Evolutionary conservation across 108 stramenopile species (phyloP).

Genomic region (Nannochloropsis oceanica): DNA sequence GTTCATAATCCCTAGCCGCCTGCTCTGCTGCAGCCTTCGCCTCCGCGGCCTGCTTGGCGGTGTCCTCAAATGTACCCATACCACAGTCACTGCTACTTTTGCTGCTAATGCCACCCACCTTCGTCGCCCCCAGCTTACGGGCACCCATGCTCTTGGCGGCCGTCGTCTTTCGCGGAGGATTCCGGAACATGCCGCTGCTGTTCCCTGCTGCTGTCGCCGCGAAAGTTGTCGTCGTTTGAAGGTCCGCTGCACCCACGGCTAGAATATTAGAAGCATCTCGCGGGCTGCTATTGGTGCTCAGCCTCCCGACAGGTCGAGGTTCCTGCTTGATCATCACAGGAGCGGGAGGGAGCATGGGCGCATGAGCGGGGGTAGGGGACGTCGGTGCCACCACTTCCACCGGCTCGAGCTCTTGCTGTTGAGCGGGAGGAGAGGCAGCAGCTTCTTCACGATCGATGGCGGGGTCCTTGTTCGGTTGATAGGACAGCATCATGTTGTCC

Average conservation of each 20-base stretch:
- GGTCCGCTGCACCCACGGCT: background rate
- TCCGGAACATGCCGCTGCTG: background rate
- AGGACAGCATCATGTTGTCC: constrained; percentile 14
- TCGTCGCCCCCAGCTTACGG: constrained; percentile 14
- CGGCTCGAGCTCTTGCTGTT: background rate
- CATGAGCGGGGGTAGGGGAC: background rate
- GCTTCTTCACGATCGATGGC: background rate
- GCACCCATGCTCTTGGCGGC: constrained; percentile 1
- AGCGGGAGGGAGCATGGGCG: background rate
- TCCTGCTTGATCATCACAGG: background rate
- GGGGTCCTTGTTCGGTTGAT: background rate
- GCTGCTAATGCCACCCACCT: constrained; percentile 10
- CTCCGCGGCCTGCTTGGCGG: background rate
- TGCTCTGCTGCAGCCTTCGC: background rate
- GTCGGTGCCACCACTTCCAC: background rate
- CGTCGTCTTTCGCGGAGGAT: background rate
- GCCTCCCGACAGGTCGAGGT: background rate
- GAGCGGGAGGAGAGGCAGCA: no score
- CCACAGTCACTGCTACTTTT: background rate
- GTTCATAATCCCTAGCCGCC: background rate
- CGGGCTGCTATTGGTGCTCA: background rate
- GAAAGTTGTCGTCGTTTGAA: background rate
- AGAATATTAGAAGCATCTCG: background rate
- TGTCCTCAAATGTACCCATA: background rate
- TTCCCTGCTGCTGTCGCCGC: background rate